These are phyloP conservation scores for Usnea hakonensis DNA, from an alignment of 495 filamentous ascomycete species.

Conservation along the genomic window DNA sequence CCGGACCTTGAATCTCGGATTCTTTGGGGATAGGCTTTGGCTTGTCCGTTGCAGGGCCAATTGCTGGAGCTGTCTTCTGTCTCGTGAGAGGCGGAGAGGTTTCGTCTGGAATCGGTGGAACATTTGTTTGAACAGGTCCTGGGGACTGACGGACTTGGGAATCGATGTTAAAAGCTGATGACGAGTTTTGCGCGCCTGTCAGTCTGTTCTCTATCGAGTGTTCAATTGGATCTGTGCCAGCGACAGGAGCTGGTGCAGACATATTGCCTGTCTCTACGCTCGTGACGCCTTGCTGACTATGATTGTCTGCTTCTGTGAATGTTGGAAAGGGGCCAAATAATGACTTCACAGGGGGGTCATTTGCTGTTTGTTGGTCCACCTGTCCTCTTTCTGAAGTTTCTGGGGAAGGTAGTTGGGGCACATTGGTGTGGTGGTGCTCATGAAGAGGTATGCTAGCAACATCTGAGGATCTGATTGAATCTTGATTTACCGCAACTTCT, in stretches of 20 bases:
- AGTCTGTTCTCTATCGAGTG: conserved; percentile 9
- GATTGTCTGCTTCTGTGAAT: not conserved
- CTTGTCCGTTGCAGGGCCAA: conserved; percentile 25
- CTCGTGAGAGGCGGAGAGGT: conserved; percentile 14
- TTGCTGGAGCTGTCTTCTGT: conserved; percentile 24
- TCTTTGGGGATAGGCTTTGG: conserved; percentile 31
- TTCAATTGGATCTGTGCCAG: conserved; percentile 13
- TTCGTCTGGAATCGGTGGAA: not conserved
- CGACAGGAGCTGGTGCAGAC: not conserved
- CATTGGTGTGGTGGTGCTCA: not conserved
- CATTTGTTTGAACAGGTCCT: not conserved
- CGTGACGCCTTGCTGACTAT: not conserved
- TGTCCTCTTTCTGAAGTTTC: conserved; percentile 6
- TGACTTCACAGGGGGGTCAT: not conserved
- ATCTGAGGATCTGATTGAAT: not conserved
- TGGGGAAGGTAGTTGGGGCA: not conserved
- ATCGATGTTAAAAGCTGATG: not conserved
- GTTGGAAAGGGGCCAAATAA: conserved; percentile 9
- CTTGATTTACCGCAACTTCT: not conserved
- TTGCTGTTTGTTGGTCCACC: conserved; percentile 6
- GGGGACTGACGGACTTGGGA: conserved; percentile 5
- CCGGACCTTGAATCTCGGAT: conserved; percentile 38
- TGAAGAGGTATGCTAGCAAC: not conserved
- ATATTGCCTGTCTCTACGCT: not conserved
- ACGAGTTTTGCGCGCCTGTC: not conserved